Evolutionary conservation across 768 basidiomycete genomes (phyloP).

Genomic region (Suillus clintonianus): DNA sequence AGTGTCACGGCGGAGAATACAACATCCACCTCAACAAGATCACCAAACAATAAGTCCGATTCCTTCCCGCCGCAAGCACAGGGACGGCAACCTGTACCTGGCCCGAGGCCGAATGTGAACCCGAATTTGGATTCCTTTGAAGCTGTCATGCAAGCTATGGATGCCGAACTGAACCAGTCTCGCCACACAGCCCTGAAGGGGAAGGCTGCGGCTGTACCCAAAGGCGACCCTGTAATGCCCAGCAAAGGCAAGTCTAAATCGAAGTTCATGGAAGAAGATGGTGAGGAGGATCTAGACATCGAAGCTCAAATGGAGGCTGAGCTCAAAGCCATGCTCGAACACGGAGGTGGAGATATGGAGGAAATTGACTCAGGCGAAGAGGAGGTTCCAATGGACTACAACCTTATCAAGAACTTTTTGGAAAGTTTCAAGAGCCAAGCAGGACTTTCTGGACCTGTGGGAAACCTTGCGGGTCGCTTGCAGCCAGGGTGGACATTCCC

Average conservation of each 20-base stretch:
- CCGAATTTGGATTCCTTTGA: slow-evolving; percentile 90
- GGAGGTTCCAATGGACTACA: slow-evolving; percentile 70
- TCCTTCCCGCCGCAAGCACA: slow-evolving; percentile 1
- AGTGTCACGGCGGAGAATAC: slow-evolving; percentile 13
- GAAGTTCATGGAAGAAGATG: slow-evolving; percentile 32
- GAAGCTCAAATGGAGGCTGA: slow-evolving; percentile 92
- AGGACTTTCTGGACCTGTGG: slow-evolving; percentile 88
- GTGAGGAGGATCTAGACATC: slow-evolving; percentile 62
- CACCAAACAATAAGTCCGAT: background rate
- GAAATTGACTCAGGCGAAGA: slow-evolving; percentile 58
- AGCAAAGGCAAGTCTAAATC: slow-evolving; percentile 50
- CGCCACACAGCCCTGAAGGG: slow-evolving; percentile 28
- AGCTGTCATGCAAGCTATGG: slow-evolving; percentile 95
- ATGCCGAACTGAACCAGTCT: slow-evolving; percentile 67
- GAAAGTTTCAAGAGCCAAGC: slow-evolving; percentile 94
- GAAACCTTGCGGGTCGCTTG: slow-evolving; percentile 84
- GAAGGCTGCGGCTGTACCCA: slow-evolving; percentile 15
- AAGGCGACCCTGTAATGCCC: slow-evolving; percentile 28
- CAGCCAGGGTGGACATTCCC: slow-evolving; percentile 77
- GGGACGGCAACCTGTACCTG: slow-evolving; percentile 27
- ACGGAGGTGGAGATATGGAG: slow-evolving; percentile 32
- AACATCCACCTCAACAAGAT: background rate
- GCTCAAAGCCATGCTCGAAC: slow-evolving; percentile 62
- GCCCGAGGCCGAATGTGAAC: slow-evolving; percentile 50
- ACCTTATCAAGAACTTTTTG: slow-evolving; percentile 93